Evolutionary conservation across 2,329 filamentous ascomycete species (phyloP), one percentile per base, ranked within the genome.

Genomic region (Penicillium sp.): DNA sequence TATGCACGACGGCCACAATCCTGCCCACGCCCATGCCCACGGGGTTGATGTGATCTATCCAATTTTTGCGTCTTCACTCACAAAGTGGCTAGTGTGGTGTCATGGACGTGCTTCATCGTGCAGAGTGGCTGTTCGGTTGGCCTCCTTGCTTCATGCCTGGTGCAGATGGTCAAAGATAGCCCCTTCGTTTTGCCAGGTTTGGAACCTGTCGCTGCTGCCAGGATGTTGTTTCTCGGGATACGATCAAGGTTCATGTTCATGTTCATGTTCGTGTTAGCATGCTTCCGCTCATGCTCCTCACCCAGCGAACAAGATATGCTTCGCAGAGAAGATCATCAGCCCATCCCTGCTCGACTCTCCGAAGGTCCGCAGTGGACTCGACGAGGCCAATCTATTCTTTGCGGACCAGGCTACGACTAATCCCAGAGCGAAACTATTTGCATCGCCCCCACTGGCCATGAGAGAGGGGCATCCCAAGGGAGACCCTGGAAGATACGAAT

Each of bases 71-170:
- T 24, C 42, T 45, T 26, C 42, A 45, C 26, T 2, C 26, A 52
- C 52, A 58, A 51, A 53, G 53, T 61, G 58, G 58, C 58, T 61
- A 48, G 55, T 50, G 55, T 50, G 58, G 55, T 50, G 58, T 48
- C 18, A 48, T 46, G 18, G 23, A 39, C 10, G 13, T 40, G 16
- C 23, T 37, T 44, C 55, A 50, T 58, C 40, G 54, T 52, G 48
- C 39, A 54, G 23, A 54, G 48, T 59, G 46, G 47, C 39, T 51
- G 40, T 42, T 48, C 34, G 13, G 8, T 46, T 34, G 21, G 26
- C 19, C 51, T 59, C 55, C 55, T 52, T 52, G 44, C 50, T 48
- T 44, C 55, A 49, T 33, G 48, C 55, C 28, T 58, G 52, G 24
- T 28, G 24, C 48, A 51, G 42, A 26, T 42, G 52, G 54, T 28